Evolutionary conservation across 345 rosid genomes (phyloP), one percentile per base, ranked within the genome.

Genomic region (Acer negundo): DNA sequence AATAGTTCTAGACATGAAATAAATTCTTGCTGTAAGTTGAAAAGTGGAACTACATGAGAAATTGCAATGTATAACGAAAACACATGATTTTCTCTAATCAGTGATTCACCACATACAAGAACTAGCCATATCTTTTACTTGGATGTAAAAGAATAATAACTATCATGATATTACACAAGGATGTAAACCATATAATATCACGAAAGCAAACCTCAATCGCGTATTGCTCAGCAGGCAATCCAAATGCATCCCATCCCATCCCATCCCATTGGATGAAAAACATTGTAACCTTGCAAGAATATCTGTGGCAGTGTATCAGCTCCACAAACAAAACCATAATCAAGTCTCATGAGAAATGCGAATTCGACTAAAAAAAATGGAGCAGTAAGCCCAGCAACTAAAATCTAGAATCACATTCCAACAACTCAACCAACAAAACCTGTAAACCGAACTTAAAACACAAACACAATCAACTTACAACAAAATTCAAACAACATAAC

Each of bases 221-320:
- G 62, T 92, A 93, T 77, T 95, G 97, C 85, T 95, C 98, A 3
- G 99, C 98, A 62, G 99, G 99, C 86, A 95, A 87, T 69, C 99
- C 99, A 70, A 95, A 95, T 31, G 99, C 98, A 91, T 95, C 99
- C 97, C 98, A 95, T 62, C 96, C 98, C 98, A 91, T 95, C 99
- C 97, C 98, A 95, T 62, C 96, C 98, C 97, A 92, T 93, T 1
- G 96, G 99, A 70, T 93, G 99, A 85, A 95, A 79, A 73, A 95
- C 98, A 85, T 93, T 95, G 88, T 85, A 91, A 72, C 97, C 97
- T 80, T 95, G 95, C 99, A 95, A 95, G 83, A 73, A 95, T 90
- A 69, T 95, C 99, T 15, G 98, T 95, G 65, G 99, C 98, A 42
- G 99, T 95, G 35, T 95, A 93, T 47, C 98, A 73, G 26, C 47